Base-by-base conservation (phyloP, 768 basidiomycete genomes). In the Trametes elegans region DNA sequence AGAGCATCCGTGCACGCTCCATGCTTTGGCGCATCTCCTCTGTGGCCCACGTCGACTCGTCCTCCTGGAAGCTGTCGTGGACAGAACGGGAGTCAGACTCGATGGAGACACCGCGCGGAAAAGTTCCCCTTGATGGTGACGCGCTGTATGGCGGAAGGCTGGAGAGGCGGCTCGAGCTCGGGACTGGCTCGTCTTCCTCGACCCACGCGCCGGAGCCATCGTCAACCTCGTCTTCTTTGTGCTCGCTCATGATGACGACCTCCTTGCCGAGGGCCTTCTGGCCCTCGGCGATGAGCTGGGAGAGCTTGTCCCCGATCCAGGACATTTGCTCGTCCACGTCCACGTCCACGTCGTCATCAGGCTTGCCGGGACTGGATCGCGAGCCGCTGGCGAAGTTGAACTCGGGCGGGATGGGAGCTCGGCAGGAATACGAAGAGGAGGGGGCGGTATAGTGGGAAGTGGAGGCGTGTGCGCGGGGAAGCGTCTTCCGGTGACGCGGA, bases 201-300 rank as follows among this genome's bases (percentile, higher is more conserved):
- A 85, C 84, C 90, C 90, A 93, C 2, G 74, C 77, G 7, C 81
- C 88, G 7, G 75, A 77, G 2, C 87, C 90, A 63, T 91, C 89
- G 57, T 91, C 90, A 3, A 84, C 80, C 62, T 85, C 84, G 54
- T 90, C 89, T 60, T 89, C 87, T 52, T 83, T 75, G 4, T 77
- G 75, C 42, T 90, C 89, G 57, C 83, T 84, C 79, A 84, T 81
- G 4, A 90, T 81, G 8, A 93, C 90, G 14, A 93, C 77, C 66
- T 93, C 89, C n/a, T 79, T 74, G 13, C 79, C 81, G 7, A 93
- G 76, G 0, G 91, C 91, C 41, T 79, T 82, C 65, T 88, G 84
- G 14, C 91, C 91, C 62, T 93, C 83, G 63, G 84, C 82, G 59
- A 93, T 93, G 46, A 93, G 79, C 56, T 71, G 72, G 24, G 80